These are phyloP conservation scores for Leptographium radiaticola DNA, from an alignment of 2,329 filamentous ascomycete species.

Conservation along the genomic window DNA sequence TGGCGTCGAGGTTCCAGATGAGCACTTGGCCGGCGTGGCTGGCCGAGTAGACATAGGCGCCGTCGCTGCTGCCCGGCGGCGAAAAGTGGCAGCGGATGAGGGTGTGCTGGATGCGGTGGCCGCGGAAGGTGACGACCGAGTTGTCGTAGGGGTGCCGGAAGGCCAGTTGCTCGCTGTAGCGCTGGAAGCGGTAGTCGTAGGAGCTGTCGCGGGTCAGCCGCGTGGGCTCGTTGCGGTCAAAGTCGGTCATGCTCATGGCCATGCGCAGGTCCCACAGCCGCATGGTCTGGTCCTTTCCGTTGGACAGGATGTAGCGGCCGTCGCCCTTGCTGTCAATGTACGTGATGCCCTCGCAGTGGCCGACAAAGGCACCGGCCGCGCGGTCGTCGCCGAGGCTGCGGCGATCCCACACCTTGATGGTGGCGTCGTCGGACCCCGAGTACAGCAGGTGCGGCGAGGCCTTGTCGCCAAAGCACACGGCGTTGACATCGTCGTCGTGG, in stretches of 20 bases:
- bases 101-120: slow-evolving; percentile 78
- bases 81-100: slow-evolving; percentile 94
- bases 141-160: slow-evolving; percentile 73
- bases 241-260: slow-evolving; percentile 63
- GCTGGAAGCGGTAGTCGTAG: slow-evolving; percentile 64
- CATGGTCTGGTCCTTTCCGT: slow-evolving; percentile 93
- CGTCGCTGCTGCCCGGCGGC: slow-evolving; percentile 72
- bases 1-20: slow-evolving; percentile 84
- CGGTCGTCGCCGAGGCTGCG: slow-evolving; percentile 80
- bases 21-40: slow-evolving; percentile 83
- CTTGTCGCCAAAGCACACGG: slow-evolving; percentile 87
- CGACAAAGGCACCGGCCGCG: slow-evolving; percentile 52
- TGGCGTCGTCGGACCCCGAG: slow-evolving; percentile 88
- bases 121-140: slow-evolving; percentile 84
- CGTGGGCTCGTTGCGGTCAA: slow-evolving; percentile 41
- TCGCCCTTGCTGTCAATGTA: slow-evolving; percentile 60
- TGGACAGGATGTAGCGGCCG: slow-evolving; percentile 75
- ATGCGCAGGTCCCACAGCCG: slow-evolving; percentile 93
- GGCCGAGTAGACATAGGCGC: slow-evolving; percentile 84
- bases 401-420: slow-evolving; percentile 91
- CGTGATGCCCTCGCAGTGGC: slow-evolving; percentile 53
- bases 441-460: slow-evolving; percentile 87
- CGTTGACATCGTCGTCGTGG: slow-evolving; percentile 84
- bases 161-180: slow-evolving; percentile 53
- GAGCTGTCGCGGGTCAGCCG: slow-evolving; percentile 51